A percentile compares a stretch with the other conserved stretches of the same genome.
Evolutionary conservation across 2,329 filamentous ascomycete genomes (phyloP).

Genomic region (Dendrostoma leiphaemia): DNA sequence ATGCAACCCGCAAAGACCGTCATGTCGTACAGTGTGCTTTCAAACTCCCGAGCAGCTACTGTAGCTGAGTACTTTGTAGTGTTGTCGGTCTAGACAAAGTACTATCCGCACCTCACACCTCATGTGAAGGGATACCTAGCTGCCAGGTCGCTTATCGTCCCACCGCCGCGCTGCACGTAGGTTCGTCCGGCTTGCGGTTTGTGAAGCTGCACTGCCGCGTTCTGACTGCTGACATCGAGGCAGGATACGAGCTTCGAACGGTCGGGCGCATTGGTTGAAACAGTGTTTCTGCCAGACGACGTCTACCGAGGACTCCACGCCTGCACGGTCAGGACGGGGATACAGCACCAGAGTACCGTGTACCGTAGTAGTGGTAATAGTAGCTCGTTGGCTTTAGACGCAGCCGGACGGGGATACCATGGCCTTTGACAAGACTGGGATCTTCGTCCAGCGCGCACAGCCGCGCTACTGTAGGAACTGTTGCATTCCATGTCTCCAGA

Average conservation of each 20-base stretch:
- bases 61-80: too few relatives aligned
- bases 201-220: constrained; percentile 12
- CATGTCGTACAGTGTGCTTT: neutral
- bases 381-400: neutral
- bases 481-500: constrained; percentile 10
- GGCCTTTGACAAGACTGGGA: neutral
- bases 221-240: constrained; percentile 1
- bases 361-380: too few relatives aligned
- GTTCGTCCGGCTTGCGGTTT: neutral
- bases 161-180: neutral
- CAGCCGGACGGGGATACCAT: neutral
- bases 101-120: too few relatives aligned
- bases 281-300: neutral
- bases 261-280: neutral
- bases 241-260: constrained; percentile 2
- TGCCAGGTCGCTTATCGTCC: neutral
- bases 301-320: too few relatives aligned
- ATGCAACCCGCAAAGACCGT: too few relatives aligned
- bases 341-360: too few relatives aligned
- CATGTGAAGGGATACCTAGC: too few relatives aligned
- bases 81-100: too few relatives aligned
- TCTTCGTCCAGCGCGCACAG: constrained; percentile 1
- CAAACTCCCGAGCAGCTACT: neutral
- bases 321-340: too few relatives aligned
- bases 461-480: constrained; percentile 14